Base-by-base conservation (phyloP, 139 green algal species). In the Choricystis sp. region DNA sequence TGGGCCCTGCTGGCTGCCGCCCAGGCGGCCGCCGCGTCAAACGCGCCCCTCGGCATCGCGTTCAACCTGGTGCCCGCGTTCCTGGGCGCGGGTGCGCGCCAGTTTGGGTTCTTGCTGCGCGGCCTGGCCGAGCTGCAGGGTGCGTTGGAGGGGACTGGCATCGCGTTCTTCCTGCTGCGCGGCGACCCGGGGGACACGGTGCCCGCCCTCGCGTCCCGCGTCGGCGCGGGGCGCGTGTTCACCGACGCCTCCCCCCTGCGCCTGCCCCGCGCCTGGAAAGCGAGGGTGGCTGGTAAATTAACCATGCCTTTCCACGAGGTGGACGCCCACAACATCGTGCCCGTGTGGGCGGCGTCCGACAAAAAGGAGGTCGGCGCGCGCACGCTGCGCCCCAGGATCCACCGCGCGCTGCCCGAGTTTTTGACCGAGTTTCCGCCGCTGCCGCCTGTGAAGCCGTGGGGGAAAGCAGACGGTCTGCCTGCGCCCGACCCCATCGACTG, bases 311-410 rank as follows among this genome's bases (percentile, higher is more conserved):
- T 92, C 30, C 69, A 86, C 49, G 85, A 97, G 74, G 92, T 98
- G 66, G 92, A 98, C 59, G 87, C 92, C 0, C 92, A 98, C 86
- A 98, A 97, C 68, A 74, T 97, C 19, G 85, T 98, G 27, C 92
- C 92, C 0, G 76, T 85, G 24, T 98, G 91, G 91, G 75, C 80
- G 58, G 84, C 87, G 29, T 71, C 69, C 57, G 78, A 95, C 65
- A 98, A 98, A 76, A 72, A 83, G 0, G 89, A 96, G 78, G 77
- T 79, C 23, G 86, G 70, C 0, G 91, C 91, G 1, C 79, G 91
- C 60, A 98, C 91, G 49, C 92, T 98, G 57, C 78, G 91, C 57
- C 74, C 78, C 60, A 95, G 94, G 74, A 94, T 98, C 62, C 81
- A 93, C 62, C 74, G 73, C 52, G 67, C 85, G 57, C 78, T 97